Percentiles rank a stretch among this genome's conserved stretches.
phyloP scores from a whole-genome alignment of 495 filamentous ascomycete species.

The Aspergillus biplanus region DNA sequence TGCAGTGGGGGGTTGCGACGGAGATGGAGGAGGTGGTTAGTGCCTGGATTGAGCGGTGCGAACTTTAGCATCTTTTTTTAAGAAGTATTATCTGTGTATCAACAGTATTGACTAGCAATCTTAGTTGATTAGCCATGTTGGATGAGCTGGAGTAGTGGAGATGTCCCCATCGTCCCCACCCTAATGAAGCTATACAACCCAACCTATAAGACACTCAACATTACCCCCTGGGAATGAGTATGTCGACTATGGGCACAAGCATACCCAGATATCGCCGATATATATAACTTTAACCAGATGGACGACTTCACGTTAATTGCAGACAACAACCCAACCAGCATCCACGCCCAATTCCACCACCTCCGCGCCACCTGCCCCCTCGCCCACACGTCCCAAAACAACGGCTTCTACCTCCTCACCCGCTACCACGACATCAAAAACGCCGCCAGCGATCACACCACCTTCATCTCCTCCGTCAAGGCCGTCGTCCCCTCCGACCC shows the following conservation, averaged over 20 bases:
- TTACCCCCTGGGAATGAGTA: too few relatives aligned
- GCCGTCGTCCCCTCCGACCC: constrained; percentile 6
- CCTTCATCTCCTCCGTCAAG: constrained; percentile 8
- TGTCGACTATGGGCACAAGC: too few relatives aligned
- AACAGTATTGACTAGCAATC: too few relatives aligned
- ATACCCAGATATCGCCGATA: too few relatives aligned
- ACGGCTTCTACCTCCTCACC: constrained; percentile 7
- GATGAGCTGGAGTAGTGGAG: too few relatives aligned
- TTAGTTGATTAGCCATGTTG: too few relatives aligned
- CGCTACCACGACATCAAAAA: constrained; percentile 7
- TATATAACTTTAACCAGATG: background rate
- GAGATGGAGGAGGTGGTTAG: constrained; percentile 14
- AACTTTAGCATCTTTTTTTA: too few relatives aligned
- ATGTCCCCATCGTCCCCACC: too few relatives aligned
- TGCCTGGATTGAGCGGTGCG: constrained; percentile 11
- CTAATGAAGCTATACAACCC: too few relatives aligned
- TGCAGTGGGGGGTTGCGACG: constrained; percentile 12
- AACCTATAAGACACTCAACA: too few relatives aligned
- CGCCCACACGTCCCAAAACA: constrained; percentile 1
- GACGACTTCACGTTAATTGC: background rate
- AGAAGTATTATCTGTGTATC: too few relatives aligned
- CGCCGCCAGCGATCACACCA: background rate
- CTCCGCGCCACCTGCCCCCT: constrained; percentile 3
- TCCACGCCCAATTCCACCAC: constrained; percentile 4
- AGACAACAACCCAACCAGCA: constrained; percentile 5